phyloP scores from a whole-genome alignment of 2,329 filamentous ascomycete genomes.

The Penicillium paneum region DNA sequence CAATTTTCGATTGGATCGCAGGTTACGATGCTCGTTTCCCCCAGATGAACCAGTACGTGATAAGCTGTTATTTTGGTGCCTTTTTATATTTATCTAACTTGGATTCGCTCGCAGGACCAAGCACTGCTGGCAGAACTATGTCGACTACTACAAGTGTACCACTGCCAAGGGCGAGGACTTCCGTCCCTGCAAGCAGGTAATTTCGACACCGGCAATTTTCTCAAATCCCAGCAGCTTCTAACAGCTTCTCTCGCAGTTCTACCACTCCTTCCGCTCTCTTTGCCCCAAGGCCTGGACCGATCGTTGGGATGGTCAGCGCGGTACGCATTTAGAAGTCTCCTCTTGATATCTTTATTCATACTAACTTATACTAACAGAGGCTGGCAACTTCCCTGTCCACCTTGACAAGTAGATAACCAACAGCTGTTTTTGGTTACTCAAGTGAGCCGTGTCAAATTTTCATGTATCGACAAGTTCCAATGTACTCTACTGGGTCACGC shows the following conservation, averaged over 20 bases:
- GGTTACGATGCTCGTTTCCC: conserved; percentile 99
- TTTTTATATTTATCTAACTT: conserved; percentile 11
- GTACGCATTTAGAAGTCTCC: conserved; percentile 53
- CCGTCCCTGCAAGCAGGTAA: conserved; percentile 91
- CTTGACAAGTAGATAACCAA: conserved; percentile 45
- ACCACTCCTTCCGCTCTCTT: conserved; percentile 91
- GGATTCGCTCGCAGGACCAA: conserved; percentile 59
- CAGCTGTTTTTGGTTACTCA: conserved; percentile 22
- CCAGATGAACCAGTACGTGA: conserved; percentile 71
- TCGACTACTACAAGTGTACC: conserved; percentile 99
- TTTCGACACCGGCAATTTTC: neutral
- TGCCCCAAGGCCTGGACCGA: conserved; percentile 93
- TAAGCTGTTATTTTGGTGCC: neutral
- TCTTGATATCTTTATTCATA: neutral
- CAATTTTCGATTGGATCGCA: conserved; percentile 46
- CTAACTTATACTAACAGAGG: conserved; percentile 40
- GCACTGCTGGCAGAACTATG: conserved; percentile 99
- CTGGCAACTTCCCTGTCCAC: conserved; percentile 55
- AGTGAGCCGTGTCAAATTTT: conserved; percentile 28
- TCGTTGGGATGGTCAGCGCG: conserved; percentile 96
- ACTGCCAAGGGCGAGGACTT: conserved; percentile 98
- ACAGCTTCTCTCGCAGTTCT: conserved; percentile 63
- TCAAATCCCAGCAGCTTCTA: neutral
- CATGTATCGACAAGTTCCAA: conserved; percentile 34
- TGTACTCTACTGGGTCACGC: conserved; percentile 41